Conservation (phyloP, 805 yeast species). For the Isabelozyma pseudorhagii region DNA sequence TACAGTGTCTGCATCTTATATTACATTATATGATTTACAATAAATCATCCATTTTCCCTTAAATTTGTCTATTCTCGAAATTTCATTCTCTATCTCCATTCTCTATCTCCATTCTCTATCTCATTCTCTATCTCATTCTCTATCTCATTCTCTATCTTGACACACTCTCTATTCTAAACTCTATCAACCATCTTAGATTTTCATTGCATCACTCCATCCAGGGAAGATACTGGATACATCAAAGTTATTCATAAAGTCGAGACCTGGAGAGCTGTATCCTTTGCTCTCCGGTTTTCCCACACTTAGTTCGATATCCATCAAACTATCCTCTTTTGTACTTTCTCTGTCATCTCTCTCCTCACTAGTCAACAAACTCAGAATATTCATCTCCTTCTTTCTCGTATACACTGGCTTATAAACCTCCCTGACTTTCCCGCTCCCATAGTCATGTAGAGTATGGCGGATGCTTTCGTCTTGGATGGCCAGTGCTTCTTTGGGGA, state of each 20-base stretch:
- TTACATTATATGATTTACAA: no score
- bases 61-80: no score
- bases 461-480: slow-evolving; percentile 17
- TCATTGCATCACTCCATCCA: slow-evolving; percentile 12
- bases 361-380: slow-evolving; percentile 8
- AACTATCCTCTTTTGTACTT: neutral
- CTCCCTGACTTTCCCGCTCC: slow-evolving; percentile 24
- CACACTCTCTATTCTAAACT: no score
- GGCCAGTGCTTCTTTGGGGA: slow-evolving; percentile 5
- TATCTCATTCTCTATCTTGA: no score
- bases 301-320: neutral
- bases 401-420: slow-evolving; percentile 9
- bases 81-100: no score
- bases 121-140: no score
- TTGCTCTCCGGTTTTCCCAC: neutral
- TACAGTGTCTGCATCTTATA: no score
- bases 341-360: slow-evolving; percentile 1
- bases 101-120: no score
- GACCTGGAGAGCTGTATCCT: slow-evolving; percentile 8
- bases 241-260: slow-evolving; percentile 14
- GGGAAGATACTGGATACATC: slow-evolving; percentile 14
- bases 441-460: slow-evolving; percentile 28
- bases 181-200: neutral
- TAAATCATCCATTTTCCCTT: no score
- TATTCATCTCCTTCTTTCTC: slow-evolving; percentile 9